phyloP scores from a whole-genome alignment of 495 filamentous ascomycete species.

The Cercophora samala region DNA sequence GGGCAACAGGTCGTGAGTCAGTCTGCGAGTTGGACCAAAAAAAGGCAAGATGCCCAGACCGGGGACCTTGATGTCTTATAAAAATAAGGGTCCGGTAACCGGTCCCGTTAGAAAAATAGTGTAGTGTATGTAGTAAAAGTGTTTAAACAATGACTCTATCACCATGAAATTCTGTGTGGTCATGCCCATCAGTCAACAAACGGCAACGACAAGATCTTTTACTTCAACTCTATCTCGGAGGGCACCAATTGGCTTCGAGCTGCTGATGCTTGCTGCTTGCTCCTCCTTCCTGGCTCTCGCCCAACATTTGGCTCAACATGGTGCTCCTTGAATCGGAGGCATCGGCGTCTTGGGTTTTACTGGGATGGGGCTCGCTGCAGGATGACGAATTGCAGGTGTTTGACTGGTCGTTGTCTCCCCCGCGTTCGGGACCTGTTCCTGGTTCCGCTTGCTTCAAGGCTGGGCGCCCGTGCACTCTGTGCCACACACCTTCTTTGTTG shows the following conservation, averaged over 20 bases:
- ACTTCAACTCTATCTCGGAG: not conserved
- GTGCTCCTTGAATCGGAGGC: constrained; percentile 10
- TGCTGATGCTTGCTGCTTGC: not conserved
- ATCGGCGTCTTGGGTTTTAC: not conserved
- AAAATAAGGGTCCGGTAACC: not conserved
- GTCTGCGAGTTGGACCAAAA: not conserved
- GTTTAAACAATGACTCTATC: not conserved
- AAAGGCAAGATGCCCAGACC: not conserved
- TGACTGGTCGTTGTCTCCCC: constrained; percentile 10
- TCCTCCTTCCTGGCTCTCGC: not conserved
- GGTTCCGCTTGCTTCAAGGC: not conserved
- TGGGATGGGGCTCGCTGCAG: constrained; percentile 9
- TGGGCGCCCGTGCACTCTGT: constrained; percentile 3
- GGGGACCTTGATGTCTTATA: constrained; percentile 2
- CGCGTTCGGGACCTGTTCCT: constrained; percentile 9
- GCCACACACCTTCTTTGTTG: constrained; percentile 2
- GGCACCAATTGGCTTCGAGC: not conserved
- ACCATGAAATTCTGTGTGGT: not conserved
- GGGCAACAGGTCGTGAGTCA: constrained; percentile 10
- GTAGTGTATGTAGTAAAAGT: not conserved
- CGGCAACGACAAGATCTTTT: not conserved
- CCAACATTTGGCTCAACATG: constrained; percentile 9
- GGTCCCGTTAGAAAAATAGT: not conserved
- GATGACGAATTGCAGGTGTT: constrained; percentile 15
- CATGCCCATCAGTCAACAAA: not conserved